Evolutionary conservation across 169 alveolate genomes (phyloP).

Genomic region (Babesia ovis): DNA sequence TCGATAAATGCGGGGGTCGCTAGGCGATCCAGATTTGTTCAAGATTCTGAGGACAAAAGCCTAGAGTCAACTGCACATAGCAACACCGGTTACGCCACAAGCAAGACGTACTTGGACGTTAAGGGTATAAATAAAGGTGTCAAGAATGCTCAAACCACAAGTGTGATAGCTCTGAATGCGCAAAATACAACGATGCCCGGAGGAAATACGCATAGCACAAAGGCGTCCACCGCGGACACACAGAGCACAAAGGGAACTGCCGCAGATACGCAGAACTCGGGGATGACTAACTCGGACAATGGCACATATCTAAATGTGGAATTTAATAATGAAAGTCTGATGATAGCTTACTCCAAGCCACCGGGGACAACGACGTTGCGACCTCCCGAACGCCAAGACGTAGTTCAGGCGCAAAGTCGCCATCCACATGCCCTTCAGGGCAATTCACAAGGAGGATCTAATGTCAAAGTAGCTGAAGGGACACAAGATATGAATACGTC

Average conservation of each 20-base stretch:
- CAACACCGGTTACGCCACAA: not conserved
- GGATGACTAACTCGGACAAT: not conserved
- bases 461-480: not conserved
- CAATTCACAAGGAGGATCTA: not conserved
- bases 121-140: not conserved
- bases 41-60: not conserved
- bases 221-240: not conserved
- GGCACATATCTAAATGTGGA: not conserved
- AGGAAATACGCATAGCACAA: not conserved
- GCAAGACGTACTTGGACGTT: not conserved
- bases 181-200: not conserved
- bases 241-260: not conserved
- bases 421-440: not conserved
- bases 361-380: not conserved
- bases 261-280: not conserved
- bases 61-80: not conserved
- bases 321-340: not conserved
- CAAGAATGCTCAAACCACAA: not conserved
- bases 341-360: not conserved
- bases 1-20: too few relatives aligned
- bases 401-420: slow-evolving; percentile 1
- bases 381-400: slow-evolving; percentile 9
- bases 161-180: not conserved
- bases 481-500: not conserved
- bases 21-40: too few relatives aligned